Evolutionary conservation across 2,329 filamentous ascomycete species (phyloP).

Genomic region (Chrysoporthe austroafricana): DNA sequence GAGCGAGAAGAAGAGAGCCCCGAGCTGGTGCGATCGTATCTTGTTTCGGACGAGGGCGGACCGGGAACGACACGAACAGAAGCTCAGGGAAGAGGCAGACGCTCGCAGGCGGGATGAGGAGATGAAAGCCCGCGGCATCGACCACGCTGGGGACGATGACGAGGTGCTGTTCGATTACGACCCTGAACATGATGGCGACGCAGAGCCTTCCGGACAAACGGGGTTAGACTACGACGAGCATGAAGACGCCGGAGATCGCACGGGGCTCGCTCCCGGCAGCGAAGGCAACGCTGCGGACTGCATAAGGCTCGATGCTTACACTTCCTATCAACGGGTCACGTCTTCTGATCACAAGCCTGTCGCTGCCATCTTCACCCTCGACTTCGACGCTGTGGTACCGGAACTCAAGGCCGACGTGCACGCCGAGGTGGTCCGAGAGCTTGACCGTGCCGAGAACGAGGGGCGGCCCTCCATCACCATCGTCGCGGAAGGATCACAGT

Average conservation of each 20-base stretch:
- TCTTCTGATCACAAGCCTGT: slow-evolving; percentile 97
- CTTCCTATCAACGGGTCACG: slow-evolving; percentile 83
- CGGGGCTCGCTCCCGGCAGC: slow-evolving; percentile 54
- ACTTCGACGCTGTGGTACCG: slow-evolving; percentile 84
- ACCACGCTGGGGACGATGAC: slow-evolving; percentile 75
- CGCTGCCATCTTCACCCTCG: slow-evolving; percentile 78
- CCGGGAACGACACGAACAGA: slow-evolving; percentile 66
- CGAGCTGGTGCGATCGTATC: slow-evolving; percentile 97
- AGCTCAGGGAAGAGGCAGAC: slow-evolving; percentile 65
- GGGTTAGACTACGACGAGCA: slow-evolving; percentile 66
- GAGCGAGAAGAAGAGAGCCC: slow-evolving; percentile 89
- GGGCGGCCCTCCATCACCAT: slow-evolving; percentile 80
- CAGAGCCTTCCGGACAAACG: slow-evolving; percentile 41
- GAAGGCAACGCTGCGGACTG: slow-evolving; percentile 61
- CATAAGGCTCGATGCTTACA: slow-evolving; percentile 69
- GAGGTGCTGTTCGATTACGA: slow-evolving; percentile 89
- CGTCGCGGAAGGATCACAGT: slow-evolving; percentile 67
- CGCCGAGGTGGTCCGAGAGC: slow-evolving; percentile 81
- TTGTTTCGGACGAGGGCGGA: slow-evolving; percentile 79
- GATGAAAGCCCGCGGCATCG: slow-evolving; percentile 80
- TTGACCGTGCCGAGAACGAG: slow-evolving; percentile 93
- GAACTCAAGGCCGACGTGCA: slow-evolving; percentile 83
- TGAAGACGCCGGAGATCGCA: slow-evolving; percentile 49
- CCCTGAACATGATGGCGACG: slow-evolving; percentile 72
- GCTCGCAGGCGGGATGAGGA: slow-evolving; percentile 77